phyloP scores from a whole-genome alignment of 768 basidiomycete species.

The Lyophyllum semitale region DNA sequence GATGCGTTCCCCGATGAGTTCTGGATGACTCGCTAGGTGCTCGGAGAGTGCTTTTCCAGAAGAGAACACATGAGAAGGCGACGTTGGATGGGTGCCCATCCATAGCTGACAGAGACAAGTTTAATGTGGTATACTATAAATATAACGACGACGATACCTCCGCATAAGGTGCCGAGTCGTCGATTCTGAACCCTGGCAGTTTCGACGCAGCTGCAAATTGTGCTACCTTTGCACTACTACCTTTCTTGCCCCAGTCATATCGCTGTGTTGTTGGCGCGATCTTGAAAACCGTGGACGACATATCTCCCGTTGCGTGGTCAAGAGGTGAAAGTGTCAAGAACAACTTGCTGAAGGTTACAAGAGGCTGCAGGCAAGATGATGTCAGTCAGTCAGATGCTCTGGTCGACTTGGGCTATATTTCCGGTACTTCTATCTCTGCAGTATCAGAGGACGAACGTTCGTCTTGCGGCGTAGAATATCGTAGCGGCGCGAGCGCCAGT shows the following conservation, averaged over 20 bases:
- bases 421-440: background rate
- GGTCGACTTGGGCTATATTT: background rate
- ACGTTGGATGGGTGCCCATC: constrained; percentile 96
- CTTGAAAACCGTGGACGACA: constrained; percentile 59
- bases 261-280: constrained; percentile 82
- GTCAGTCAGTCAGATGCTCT: background rate
- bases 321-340: background rate
- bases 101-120: constrained; percentile 62
- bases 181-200: constrained; percentile 65
- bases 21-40: constrained; percentile 65
- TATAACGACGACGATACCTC: constrained; percentile 57
- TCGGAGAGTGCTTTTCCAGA: constrained; percentile 49
- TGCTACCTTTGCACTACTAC: constrained; percentile 82
- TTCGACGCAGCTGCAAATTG: constrained; percentile 68
- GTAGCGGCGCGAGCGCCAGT: too few relatives aligned
- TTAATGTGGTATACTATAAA: constrained; percentile 11
- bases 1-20: constrained; percentile 66
- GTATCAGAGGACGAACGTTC: too few relatives aligned
- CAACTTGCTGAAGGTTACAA: background rate
- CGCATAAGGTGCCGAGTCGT: constrained; percentile 82
- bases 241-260: constrained; percentile 95
- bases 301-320: background rate
- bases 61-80: constrained; percentile 43
- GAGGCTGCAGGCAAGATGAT: background rate
- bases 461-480: too few relatives aligned